Percentiles rank a stretch among this genome's conserved stretches.
phyloP scores from a whole-genome alignment of 352 stramenopile species.

The Phytophthora megakarya region DNA sequence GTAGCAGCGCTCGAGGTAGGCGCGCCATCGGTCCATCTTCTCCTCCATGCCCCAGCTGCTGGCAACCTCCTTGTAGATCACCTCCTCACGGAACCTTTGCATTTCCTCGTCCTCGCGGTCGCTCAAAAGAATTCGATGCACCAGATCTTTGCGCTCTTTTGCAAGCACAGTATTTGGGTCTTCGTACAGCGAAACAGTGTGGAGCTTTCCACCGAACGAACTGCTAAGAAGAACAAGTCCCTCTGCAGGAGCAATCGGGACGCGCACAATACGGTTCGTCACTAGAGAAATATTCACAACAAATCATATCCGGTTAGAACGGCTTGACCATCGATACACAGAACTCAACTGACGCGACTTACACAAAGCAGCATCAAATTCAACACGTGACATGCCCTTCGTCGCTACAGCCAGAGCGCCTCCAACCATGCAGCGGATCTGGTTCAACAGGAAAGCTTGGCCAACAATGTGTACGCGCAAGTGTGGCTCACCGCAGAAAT shows the following conservation, averaged over 20 bases:
- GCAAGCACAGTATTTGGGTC: conserved; percentile 71
- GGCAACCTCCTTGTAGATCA: conserved; percentile 76
- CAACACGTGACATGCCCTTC: conserved; percentile 63
- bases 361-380: conserved; percentile 78
- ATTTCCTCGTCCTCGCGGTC: conserved; percentile 55
- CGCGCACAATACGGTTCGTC: conserved; percentile 80
- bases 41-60: conserved; percentile 56
- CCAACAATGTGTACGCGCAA: conserved; percentile 82
- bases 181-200: conserved; percentile 74
- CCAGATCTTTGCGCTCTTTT: conserved; percentile 53
- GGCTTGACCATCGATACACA: background rate
- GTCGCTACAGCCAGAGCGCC: conserved; percentile 82
- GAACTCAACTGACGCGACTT: conserved; percentile 24
- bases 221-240: conserved; percentile 87
- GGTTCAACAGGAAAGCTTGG: conserved; percentile 87
- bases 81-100: conserved; percentile 65
- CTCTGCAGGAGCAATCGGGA: conserved; percentile 88
- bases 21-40: conserved; percentile 57
- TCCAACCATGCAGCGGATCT: conserved; percentile 92
- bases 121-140: conserved; percentile 65
- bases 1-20: conserved; percentile 64
- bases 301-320: conserved; percentile 21
- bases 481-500: conserved; percentile 67
- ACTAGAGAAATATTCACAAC: conserved; percentile 32
- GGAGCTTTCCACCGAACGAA: conserved; percentile 79